phyloP scores from a whole-genome alignment of 176 grass and related monocot genomes.

The Paspalum vaginatum region DNA sequence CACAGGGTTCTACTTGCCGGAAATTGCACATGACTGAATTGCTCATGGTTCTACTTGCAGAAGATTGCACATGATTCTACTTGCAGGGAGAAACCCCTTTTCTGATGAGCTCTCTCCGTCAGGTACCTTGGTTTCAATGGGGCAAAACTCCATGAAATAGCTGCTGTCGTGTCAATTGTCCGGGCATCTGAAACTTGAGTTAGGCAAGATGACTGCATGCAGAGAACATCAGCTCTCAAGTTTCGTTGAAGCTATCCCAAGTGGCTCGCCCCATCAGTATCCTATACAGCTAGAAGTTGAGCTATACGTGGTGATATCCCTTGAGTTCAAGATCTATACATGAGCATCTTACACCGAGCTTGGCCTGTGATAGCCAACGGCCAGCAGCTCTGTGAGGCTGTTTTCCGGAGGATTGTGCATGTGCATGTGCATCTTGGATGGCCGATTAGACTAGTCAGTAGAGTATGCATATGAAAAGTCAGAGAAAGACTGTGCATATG shows the following conservation, averaged over 20 bases:
- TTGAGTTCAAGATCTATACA: background rate
- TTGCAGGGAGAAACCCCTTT: slow-evolving; percentile 67
- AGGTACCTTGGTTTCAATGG: slow-evolving; percentile 76
- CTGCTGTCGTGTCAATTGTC: slow-evolving; percentile 63
- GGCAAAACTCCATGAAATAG: slow-evolving; percentile 80
- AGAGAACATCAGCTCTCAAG: background rate
- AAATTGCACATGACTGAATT: slow-evolving; percentile 65
- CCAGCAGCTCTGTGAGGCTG: too few species aligned
- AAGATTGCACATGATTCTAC: too few species aligned
- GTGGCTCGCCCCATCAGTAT: too few species aligned
- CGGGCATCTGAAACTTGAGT: slow-evolving; percentile 41
- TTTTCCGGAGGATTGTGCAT: too few species aligned
- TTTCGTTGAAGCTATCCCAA: background rate
- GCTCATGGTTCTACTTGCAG: slow-evolving; percentile 45
- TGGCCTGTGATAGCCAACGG: background rate
- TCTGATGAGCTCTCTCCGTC: slow-evolving; percentile 71
- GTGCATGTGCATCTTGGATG: too few species aligned
- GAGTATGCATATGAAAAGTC: too few species aligned
- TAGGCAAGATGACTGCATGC: background rate
- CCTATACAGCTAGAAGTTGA: background rate
- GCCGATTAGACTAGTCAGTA: too few species aligned
- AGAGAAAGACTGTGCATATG: too few species aligned
- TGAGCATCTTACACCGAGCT: background rate
- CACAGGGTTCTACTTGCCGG: slow-evolving; percentile 47
- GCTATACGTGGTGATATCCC: background rate